Evolutionary conservation across 139 green algal genomes (phyloP), one percentile per base, ranked within the genome.

Genomic region (Pedinophyceae sp.): DNA sequence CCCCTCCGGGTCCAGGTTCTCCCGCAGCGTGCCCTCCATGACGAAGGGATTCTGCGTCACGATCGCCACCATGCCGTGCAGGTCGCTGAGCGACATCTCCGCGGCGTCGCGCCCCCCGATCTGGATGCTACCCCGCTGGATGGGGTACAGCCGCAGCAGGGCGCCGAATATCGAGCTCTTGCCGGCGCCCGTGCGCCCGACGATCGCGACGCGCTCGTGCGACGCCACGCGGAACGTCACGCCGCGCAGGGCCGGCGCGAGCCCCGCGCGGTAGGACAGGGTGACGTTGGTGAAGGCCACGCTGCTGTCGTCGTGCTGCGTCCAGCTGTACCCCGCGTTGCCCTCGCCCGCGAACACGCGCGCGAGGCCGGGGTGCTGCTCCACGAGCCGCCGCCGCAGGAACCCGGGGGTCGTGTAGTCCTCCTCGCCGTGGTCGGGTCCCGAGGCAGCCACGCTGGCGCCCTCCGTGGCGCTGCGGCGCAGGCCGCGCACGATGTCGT

Each of bases 21-120:
- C 61, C 3, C 66, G 15, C 2, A 93, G 47, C 2, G 40, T 77
- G n/a, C 76, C 80, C 23, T 60, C 46, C n/a, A 89, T 81, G 0
- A 91, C 41, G 48, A 91, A 68, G 1, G 84, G 80, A 3, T 51
- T 57, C 65, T 93, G 80, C 24, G 78, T 72, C 2, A 80, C 68
- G 18, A 73, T 65, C 43, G 45, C 66, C 51, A 61, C 52, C 1
- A 23, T 17, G 7, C 19, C 13, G 5, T 47, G 55, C 47, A 77
- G 47, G 3, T 41, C 4, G 2, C 27, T 46, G 22, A 79, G 56
- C 0, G 66, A 56, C 13, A 79, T 13, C 2, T 15, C 24, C 0
- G 58, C 48, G 3, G 75, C 58, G 51, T 87, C 70, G 7, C 24
- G 5, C 10, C 69, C 68, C 30, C 66, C 59, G 1, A 83, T 57